Base-by-base conservation (phyloP, 805 yeast species). In the Candida sithepensis region DNA sequence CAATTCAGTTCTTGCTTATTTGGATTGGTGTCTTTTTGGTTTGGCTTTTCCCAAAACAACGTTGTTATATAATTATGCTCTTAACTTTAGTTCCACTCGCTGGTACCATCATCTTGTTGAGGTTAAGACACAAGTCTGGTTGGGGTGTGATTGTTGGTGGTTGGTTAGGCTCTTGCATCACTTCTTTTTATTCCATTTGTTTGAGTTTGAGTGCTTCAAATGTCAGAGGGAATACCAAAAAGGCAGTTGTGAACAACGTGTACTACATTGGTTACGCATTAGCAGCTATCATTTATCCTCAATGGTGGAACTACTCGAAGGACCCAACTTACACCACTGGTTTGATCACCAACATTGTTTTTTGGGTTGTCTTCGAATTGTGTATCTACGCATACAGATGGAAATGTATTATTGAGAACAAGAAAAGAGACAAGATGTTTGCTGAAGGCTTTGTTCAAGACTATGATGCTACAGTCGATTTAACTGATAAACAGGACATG, bases 261-360 rank as follows among this genome's bases (percentile, higher is more conserved):
- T 74, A 75, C 39, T 71, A 83, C 66, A 70, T 84, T 45, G 82
- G 79, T 4, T 85, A 82, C 59, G 77, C 86, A 32, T 73, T 78
- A 39, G 87, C 88, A 6, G 79, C 81, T 57, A 66, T 84, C 40
- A 75, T 81, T 45, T 88, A 88, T 3, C 87, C 90, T 5, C 87
- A 82, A 61, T 73, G 86, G 40, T 85, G 84, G 68, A 71, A 70
- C 50, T 68, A 74, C 2, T 57, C 68, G 8, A 78, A 81, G 44
- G 81, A 77, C 18, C 88, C 88, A 10, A 62, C 66, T 22, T 85
- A 82, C 58, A 67, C 60, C n/a, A 75, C 77, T 30, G 85, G 83
- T 2, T 77, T 78, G 52, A 68, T 74, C 26, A 70, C 79, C 2
- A 70, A 79, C 58, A 72, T 79, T 47, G 77, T 69, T 10, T 72